Conservation (phyloP, 208 protist genomes). For the Trichomonas vaginalis region DNA sequence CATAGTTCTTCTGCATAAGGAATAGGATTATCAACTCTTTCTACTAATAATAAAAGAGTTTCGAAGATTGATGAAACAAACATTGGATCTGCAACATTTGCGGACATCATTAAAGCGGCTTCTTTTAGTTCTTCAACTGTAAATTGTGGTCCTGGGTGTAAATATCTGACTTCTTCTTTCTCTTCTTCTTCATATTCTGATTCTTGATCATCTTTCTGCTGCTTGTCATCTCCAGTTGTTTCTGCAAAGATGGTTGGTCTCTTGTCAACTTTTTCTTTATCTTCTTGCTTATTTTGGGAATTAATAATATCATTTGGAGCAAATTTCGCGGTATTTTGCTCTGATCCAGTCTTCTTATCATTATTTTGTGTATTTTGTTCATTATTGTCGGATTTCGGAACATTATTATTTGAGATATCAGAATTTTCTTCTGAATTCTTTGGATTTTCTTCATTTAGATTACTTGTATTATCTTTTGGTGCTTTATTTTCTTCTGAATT, state of each 20-base stretch:
- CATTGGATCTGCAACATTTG: not conserved
- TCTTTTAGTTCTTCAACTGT: not conserved
- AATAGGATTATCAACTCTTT: not conserved
- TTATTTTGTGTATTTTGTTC: too few relatives aligned
- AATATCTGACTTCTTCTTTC: not conserved
- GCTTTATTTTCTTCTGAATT: too few relatives aligned
- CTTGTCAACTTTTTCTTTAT: too few relatives aligned
- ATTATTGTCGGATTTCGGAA: too few relatives aligned
- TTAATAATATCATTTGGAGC: too few relatives aligned
- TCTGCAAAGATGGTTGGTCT: not conserved
- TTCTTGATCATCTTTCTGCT: not conserved
- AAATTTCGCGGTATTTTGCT: too few relatives aligned
- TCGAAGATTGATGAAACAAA: not conserved
- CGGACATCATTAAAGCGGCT: not conserved
- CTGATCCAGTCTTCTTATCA: too few relatives aligned
- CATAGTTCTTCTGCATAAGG: not conserved
- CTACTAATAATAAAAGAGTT: not conserved
- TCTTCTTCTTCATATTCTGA: not conserved
- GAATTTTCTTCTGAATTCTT: too few relatives aligned
- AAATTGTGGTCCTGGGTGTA: not conserved
- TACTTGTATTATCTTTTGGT: too few relatives aligned
- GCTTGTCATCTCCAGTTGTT: not conserved
- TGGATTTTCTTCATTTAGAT: too few relatives aligned
- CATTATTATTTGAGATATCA: too few relatives aligned
- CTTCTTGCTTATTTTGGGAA: too few relatives aligned